phyloP scores from a whole-genome alignment of 2,329 filamentous ascomycete species.

The Neospermospora avenae region DNA sequence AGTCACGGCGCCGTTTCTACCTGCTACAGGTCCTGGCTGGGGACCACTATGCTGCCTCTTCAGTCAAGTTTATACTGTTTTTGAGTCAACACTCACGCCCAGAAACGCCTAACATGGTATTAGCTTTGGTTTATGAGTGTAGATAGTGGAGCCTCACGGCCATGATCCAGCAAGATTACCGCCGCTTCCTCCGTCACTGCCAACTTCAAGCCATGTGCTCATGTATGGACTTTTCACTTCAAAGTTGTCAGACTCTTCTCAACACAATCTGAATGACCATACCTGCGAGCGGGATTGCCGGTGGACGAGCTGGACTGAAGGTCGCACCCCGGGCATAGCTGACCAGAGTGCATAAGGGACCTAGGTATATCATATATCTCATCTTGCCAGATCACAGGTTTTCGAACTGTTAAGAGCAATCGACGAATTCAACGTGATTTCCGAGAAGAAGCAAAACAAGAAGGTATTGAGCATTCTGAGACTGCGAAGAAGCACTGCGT shows the following conservation, averaged over 20 bases:
- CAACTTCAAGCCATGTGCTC: conserved; percentile 67
- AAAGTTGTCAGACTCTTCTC: not conserved
- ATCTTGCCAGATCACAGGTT: conserved; percentile 8
- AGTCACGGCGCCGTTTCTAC: conserved; percentile 48
- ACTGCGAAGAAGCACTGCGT: too few relatives aligned
- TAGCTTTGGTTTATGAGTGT: conserved; percentile 1
- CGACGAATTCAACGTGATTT: too few relatives aligned
- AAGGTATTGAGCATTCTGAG: too few relatives aligned
- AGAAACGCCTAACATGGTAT: conserved; percentile 29
- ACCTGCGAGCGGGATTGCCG: conserved; percentile 66
- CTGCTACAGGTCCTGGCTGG: conserved; percentile 26
- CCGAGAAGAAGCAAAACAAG: too few relatives aligned
- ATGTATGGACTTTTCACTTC: conserved; percentile 67
- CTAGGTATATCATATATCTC: conserved; percentile 15
- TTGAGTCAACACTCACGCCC: conserved; percentile 26
- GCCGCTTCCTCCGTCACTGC: conserved; percentile 57
- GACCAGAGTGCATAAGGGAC: conserved; percentile 6
- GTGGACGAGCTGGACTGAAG: conserved; percentile 63
- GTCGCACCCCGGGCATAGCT: conserved; percentile 41
- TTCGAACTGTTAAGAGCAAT: not conserved
- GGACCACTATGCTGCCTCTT: conserved; percentile 20
- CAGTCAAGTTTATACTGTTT: not conserved
- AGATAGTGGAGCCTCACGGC: conserved; percentile 18
- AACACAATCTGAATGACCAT: not conserved
- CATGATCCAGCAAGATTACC: conserved; percentile 60